Base-by-base conservation (phyloP, 2,329 filamentous ascomycete genomes). In the Ascocoryne sarcoides region DNA sequence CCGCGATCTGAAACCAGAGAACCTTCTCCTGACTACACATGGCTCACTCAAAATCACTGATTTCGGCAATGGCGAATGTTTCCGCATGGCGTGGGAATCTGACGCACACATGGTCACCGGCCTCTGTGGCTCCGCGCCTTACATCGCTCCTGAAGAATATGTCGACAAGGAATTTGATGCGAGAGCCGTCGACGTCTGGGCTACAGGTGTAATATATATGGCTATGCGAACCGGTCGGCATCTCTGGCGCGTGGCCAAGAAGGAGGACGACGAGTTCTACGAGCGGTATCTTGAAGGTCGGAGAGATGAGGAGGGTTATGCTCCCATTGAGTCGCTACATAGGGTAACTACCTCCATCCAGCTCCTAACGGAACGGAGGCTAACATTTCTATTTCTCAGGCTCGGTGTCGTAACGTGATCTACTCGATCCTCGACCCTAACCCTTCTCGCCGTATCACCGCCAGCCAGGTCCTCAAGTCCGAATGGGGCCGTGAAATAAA, bases 401-500 rank as follows among this genome's bases (percentile, higher is more conserved):
- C 89, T 53, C 87, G 90, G 55, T 98, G 92, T 65, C 84, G 92
- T 47, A 98, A 98, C 56, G 92, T 98, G 56, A 95, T 98, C 60
- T 98, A 98, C 67, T 96, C 89, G 16, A 95, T 98, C 50, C 75
- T 98, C 33, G 92, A 98, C 59, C 92, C 92, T 20, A 95, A 95
- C 61, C 88, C 92, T 18, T 77, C 77, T 42, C 83, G 92, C 49
- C 86, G 92, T 54, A 90, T 98, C 60, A 95, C 88, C 20, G 90
- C 92, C 43, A 90, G 89, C 30, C 92, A 98, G 66, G 87, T 96
- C 42, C 78, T 98, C 57, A 95, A 95, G 65, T 96, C 90, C 4
- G 92, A 98, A 68, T 98, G 92, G 92, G 88, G 92, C 52, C 85
- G 92, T 53, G 90, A 95, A 64, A 95, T 96, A 65, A 94, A 89